These are phyloP conservation scores for Camellia japonica DNA, from an alignment of 148 eudicot species.

Conservation along the genomic window DNA sequence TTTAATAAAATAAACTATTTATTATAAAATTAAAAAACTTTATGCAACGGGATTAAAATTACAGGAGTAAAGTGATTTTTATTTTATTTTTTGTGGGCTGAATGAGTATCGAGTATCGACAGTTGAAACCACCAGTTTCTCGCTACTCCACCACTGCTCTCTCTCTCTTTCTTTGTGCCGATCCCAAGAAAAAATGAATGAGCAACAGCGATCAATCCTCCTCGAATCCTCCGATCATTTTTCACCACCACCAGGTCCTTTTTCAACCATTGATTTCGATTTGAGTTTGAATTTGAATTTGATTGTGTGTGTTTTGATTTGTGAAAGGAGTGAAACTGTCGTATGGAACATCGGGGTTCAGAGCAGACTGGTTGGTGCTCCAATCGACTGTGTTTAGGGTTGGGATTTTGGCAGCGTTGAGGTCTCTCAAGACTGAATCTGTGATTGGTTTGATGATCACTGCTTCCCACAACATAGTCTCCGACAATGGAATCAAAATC, in stretches of 20 bases:
- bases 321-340: constrained; percentile 64
- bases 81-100: no score
- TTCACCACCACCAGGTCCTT: constrained; percentile 54
- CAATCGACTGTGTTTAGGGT: constrained; percentile 70
- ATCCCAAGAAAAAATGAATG: constrained; percentile 34
- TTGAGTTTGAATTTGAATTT: background rate
- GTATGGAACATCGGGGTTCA: constrained; percentile 90
- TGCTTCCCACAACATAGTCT: constrained; percentile 77
- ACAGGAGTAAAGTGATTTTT: no score
- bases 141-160: no score
- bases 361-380: constrained; percentile 66
- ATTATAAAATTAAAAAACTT: no score
- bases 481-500: constrained; percentile 87
- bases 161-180: background rate
- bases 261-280: background rate
- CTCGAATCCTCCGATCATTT: constrained; percentile 43
- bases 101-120: no score
- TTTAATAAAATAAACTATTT: no score
- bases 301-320: background rate
- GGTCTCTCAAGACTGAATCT: constrained; percentile 64
- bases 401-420: constrained; percentile 74
- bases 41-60: no score
- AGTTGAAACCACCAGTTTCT: no score
- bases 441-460: constrained; percentile 92
- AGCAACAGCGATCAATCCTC: constrained; percentile 43